Evolutionary conservation across 2,329 filamentous ascomycete species (phyloP).

Genomic region (Arthrobotrys conoides): DNA sequence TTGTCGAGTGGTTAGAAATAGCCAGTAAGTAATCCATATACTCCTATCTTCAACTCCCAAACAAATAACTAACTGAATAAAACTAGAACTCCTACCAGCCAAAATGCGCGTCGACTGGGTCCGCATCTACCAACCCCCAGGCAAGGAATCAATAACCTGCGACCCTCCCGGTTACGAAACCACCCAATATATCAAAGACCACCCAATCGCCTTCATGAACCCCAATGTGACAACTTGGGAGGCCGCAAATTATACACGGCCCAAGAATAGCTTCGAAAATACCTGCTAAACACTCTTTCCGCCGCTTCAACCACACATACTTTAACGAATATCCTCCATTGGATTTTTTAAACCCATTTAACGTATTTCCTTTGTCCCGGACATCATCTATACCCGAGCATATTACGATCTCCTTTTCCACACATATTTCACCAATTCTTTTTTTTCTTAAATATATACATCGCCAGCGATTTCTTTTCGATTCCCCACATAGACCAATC

Average conservation of each 20-base stretch:
- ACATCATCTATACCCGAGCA: constrained; percentile 32
- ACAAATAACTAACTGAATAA: constrained; percentile 4
- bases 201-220: constrained; percentile 70
- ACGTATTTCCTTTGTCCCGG: constrained; percentile 35
- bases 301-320: background rate
- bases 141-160: constrained; percentile 70
- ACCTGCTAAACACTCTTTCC: constrained; percentile 35
- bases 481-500: constrained; percentile 32
- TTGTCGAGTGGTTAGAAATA: constrained; percentile 67
- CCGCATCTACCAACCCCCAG: constrained; percentile 71
- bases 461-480: constrained; percentile 32
- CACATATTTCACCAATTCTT: constrained; percentile 22
- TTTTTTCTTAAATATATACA: background rate
- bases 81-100: constrained; percentile 67
- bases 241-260: constrained; percentile 43
- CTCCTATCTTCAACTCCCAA: constrained; percentile 4
- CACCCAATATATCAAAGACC: constrained; percentile 70
- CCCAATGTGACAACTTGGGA: constrained; percentile 69
- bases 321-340: background rate
- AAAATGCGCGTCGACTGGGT: constrained; percentile 73
- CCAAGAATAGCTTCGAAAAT: constrained; percentile 59
- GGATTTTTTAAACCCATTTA: background rate
- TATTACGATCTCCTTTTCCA: background rate
- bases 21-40: constrained; percentile 28
- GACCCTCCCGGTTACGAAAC: constrained; percentile 72